These are phyloP conservation scores for Colletotrichum brevisporum DNA, from an alignment of 2,329 filamentous ascomycete species.

Conservation along the genomic window DNA sequence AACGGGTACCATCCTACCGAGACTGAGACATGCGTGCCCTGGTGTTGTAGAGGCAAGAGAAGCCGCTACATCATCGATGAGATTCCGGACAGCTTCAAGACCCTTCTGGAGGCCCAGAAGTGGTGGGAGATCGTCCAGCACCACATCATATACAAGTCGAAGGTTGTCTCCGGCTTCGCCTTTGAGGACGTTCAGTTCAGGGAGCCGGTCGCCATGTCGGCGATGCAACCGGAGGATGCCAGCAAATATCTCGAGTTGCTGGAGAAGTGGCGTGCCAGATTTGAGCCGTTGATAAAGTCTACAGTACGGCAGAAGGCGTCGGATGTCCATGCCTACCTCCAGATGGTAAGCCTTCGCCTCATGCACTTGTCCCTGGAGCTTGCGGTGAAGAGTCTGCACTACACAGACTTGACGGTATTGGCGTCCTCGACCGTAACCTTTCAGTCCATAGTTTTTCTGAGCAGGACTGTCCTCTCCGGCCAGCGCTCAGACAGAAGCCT, in stretches of 20 bases:
- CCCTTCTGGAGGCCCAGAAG: constrained; percentile 11
- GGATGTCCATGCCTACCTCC: not conserved
- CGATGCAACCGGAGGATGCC: not conserved
- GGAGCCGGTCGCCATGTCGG: not conserved
- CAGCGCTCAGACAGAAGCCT: not conserved
- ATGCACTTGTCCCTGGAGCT: constrained; percentile 23
- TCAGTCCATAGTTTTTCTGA: constrained; percentile 4
- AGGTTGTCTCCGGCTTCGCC: constrained; percentile 11
- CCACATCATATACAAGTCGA: constrained; percentile 12
- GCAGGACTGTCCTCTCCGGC: constrained; percentile 7
- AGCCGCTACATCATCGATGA: constrained; percentile 33
- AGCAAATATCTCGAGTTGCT: constrained; percentile 39
- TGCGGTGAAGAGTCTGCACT: constrained; percentile 10
- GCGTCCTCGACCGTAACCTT: not conserved
- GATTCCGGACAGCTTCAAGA: constrained; percentile 9
- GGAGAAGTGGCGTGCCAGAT: constrained; percentile 2
- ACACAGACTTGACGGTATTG: not conserved
- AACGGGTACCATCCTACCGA: constrained; percentile 20
- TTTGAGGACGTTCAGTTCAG: constrained; percentile 39
- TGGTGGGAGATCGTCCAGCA: constrained; percentile 34
- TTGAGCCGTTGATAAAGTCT: not conserved
- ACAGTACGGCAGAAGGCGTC: not conserved
- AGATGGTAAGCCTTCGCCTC: constrained; percentile 15
- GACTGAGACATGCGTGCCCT: constrained; percentile 19
- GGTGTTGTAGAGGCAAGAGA: constrained; percentile 29